Percentiles rank a stretch among this genome's conserved stretches.
Evolutionary conservation across 163 green algal species (phyloP).

Genomic region (Smithsoniella earleae): DNA sequence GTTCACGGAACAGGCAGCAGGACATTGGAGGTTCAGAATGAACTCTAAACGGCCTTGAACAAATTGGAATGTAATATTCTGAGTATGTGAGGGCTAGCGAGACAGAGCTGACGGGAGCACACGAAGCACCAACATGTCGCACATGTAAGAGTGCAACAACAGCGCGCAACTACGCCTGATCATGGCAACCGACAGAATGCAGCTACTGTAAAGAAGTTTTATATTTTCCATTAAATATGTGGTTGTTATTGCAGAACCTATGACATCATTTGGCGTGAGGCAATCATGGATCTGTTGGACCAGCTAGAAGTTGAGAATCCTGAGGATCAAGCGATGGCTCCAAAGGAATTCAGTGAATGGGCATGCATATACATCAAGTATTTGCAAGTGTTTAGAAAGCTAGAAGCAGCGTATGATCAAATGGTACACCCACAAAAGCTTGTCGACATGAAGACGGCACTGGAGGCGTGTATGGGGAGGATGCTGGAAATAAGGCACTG

Average conservation of each 20-base stretch:
- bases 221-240: background rate
- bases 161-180: no score
- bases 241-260: conserved; percentile 56
- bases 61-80: background rate
- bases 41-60: no score
- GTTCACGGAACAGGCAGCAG: no score
- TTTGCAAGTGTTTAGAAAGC: conserved; percentile 67
- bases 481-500: conserved; percentile 66
- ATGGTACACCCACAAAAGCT: conserved; percentile 84
- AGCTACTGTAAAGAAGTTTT: no score
- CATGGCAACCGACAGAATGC: no score
- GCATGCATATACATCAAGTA: conserved; percentile 74
- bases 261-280: conserved; percentile 74
- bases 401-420: conserved; percentile 73
- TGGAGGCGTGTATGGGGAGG: conserved; percentile 71
- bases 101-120: background rate
- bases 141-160: background rate
- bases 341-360: conserved; percentile 70
- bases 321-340: conserved; percentile 56
- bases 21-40: no score
- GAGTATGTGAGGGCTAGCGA: background rate
- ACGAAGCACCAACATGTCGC: background rate
- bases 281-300: conserved; percentile 77
- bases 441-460: conserved; percentile 58
- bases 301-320: conserved; percentile 75